Percentiles rank a stretch among this genome's conserved stretches.
Evolutionary conservation across 805 yeast genomes (phyloP).

Genomic region (Candida stauntonica): DNA sequence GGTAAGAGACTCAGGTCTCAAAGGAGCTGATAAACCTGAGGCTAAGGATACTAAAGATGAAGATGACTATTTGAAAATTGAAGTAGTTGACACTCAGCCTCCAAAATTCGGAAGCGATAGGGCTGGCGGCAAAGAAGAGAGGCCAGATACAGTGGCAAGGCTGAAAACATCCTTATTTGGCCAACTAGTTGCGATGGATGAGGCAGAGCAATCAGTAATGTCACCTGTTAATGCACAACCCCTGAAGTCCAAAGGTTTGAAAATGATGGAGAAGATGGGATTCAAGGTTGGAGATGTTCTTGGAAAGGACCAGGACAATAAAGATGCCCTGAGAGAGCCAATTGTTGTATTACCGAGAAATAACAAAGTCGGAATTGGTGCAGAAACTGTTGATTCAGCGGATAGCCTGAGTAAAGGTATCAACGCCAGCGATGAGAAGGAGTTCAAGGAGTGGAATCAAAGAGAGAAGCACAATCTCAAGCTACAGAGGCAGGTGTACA

Average conservation of each 20-base stretch:
- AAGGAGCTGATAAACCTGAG: neutral
- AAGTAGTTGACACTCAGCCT: constrained; percentile 14
- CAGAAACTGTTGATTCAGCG: constrained; percentile 2
- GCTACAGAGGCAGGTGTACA: constrained; percentile 19
- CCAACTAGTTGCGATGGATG: constrained; percentile 3
- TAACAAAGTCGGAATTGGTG: constrained; percentile 25
- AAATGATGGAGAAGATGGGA: constrained; percentile 59
- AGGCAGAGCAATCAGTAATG: neutral
- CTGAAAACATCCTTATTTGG: constrained; percentile 23
- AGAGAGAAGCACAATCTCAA: constrained; percentile 13
- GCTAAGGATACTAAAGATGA: neutral
- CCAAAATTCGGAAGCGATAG: constrained; percentile 4
- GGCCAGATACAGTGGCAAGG: constrained; percentile 6
- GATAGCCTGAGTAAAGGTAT: constrained; percentile 2
- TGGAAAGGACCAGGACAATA: constrained; percentile 30
- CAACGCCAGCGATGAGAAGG: constrained; percentile 14
- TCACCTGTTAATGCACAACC: constrained; percentile 7
- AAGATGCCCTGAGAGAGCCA: constrained; percentile 31
- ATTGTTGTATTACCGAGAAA: constrained; percentile 21
- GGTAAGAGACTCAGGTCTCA: neutral
- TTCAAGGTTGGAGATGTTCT: constrained; percentile 43
- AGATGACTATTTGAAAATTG: constrained; percentile 30
- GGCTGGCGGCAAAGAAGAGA: neutral
- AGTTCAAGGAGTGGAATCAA: constrained; percentile 21
- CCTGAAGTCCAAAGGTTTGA: constrained; percentile 41